Conservation (phyloP, 495 filamentous ascomycete species). For the Parmelia sp. region DNA sequence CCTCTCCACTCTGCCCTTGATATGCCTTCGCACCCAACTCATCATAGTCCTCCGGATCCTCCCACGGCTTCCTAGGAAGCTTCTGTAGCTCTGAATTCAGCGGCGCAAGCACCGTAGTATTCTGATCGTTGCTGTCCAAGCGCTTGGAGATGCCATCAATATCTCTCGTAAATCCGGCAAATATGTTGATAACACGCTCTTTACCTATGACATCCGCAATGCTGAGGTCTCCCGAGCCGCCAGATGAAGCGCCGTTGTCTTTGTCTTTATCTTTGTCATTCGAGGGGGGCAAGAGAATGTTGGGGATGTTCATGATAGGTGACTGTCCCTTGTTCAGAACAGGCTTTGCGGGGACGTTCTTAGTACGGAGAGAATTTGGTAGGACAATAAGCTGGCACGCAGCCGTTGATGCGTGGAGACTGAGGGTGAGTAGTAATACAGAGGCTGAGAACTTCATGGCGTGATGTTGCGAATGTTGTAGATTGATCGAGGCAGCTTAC, state of each 20-base stretch:
- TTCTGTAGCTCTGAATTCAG: constrained; percentile 71
- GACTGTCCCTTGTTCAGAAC: constrained; percentile 7
- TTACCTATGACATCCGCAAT: constrained; percentile 84
- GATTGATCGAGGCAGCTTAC: background rate
- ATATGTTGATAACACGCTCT: constrained; percentile 77
- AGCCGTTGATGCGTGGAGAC: background rate
- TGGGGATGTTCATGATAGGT: constrained; percentile 27
- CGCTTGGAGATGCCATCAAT: constrained; percentile 65
- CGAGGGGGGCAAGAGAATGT: constrained; percentile 36
- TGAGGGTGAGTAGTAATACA: background rate
- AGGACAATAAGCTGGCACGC: constrained; percentile 10
- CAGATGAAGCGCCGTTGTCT: constrained; percentile 29
- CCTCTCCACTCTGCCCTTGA: constrained; percentile 68
- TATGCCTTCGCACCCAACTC: constrained; percentile 71
- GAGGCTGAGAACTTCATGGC: constrained; percentile 1
- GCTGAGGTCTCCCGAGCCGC: constrained; percentile 39
- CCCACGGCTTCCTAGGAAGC: constrained; percentile 90
- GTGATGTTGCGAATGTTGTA: background rate
- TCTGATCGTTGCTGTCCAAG: constrained; percentile 59
- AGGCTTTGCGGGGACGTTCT: constrained; percentile 4
- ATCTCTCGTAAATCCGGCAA: constrained; percentile 77
- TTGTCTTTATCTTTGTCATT: constrained; percentile 23
- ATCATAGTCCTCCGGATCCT: constrained; percentile 74
- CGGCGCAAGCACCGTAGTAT: constrained; percentile 88
- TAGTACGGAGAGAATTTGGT: constrained; percentile 7